Evolutionary conservation across 2,329 filamentous ascomycete genomes (phyloP).

Genomic region (Pseudocercospora pini-densiflorae): DNA sequence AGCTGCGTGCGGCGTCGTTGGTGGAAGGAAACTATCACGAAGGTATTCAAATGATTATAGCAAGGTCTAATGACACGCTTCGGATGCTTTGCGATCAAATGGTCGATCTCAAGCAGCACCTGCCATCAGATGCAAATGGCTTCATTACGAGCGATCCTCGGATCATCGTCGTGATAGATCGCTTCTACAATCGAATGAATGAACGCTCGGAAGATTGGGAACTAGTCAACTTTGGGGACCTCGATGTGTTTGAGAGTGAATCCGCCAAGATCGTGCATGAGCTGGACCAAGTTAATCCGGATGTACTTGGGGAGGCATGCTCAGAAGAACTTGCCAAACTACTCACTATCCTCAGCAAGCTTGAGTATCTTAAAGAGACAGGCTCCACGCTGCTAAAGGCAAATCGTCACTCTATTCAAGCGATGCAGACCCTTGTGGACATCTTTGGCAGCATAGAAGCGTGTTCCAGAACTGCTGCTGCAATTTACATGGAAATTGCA

Average conservation of each 20-base stretch:
- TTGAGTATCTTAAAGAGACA: neutral
- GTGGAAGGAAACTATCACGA: neutral
- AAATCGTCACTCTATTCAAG: neutral
- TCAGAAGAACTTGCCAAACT: neutral
- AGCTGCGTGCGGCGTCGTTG: neutral
- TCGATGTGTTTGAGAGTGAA: neutral
- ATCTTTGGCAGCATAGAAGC: neutral
- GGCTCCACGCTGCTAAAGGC: neutral
- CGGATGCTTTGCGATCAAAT: neutral
- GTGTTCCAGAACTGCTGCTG: neutral
- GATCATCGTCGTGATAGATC: neutral
- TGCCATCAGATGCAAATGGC: neutral
- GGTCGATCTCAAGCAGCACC: neutral
- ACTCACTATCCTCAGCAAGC: neutral
- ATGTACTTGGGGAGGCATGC: neutral
- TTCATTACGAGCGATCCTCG: neutral
- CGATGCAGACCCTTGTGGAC: neutral
- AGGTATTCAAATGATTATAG: neutral
- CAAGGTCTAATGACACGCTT: neutral
- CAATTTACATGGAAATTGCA: neutral
- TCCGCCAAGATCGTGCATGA: neutral
- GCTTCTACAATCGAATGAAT: neutral
- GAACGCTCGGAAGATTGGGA: neutral
- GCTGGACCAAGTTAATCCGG: neutral
- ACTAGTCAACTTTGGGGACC: neutral